Base-by-base conservation (phyloP, 306 rosid genomes). In the Sechiopsis laciniata region DNA sequence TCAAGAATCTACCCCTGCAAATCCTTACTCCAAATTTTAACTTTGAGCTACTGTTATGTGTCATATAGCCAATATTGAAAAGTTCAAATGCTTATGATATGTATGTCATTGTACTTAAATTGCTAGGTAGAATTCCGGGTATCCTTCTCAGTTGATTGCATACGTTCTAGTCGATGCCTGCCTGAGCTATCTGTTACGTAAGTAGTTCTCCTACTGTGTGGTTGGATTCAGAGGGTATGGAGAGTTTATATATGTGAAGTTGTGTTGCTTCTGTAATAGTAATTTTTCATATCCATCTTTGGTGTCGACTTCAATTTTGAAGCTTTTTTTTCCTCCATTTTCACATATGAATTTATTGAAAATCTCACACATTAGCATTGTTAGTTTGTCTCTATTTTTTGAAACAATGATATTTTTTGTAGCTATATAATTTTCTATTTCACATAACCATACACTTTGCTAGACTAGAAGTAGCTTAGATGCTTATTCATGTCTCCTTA, bases 151-250 rank as follows among this genome's bases (percentile, higher is more conserved):
- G 80, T 92, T 48, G 76, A 91, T 73, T 90, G 95, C 83, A 78
- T 84, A 75, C 90, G 94, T 59, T 71, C 90, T 62, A 89, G 97
- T 75, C 88, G 81, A 52, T 85, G 84, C 76, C 87, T 90, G 84
- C 86, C 96, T 13, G 96, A 90, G 78, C 96, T 93, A 80, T 88
- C 97, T 63, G 83, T 90, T 56, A 90, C 94, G 97, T 93, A 83
- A 53, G 91, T 52, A 77, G 62, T 75, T 87, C 70, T 55, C 77
- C 79, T 37, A 63, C 74, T 51, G 40, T 52, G 61, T 68, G 67
- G 65, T 57, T 65, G 60, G 65, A 46, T 40, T 50, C 12, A 9
- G n/a, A 11, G 46, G 40, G 72, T 50, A 56, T 45, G 73, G 4
- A 37, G 66, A 45, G 20, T 19, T 66, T 51, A 37, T 55, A 59